Evolutionary conservation across 2,329 filamentous ascomycete species (phyloP).

Genomic region (Pestalotiopsis sp.): DNA sequence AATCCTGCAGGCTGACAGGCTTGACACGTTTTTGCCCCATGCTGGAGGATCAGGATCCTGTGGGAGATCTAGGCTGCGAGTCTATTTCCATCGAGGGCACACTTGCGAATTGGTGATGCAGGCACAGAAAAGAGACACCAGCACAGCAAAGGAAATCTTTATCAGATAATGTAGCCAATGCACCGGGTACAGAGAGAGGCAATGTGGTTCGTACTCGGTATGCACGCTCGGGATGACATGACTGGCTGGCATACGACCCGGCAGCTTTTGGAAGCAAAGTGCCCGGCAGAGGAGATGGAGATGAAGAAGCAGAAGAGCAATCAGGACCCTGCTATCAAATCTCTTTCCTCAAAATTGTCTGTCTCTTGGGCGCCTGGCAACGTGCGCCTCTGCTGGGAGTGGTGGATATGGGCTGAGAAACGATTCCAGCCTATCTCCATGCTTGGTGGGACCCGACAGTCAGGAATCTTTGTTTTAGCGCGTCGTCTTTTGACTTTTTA

Average conservation of each 20-base stretch:
- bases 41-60: neutral
- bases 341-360: neutral
- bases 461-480: constrained; percentile 15
- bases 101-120: neutral
- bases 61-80: neutral
- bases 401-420: neutral
- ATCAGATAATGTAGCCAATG: neutral
- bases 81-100: neutral
- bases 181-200: neutral
- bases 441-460: constrained; percentile 15
- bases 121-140: neutral
- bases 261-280: neutral
- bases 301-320: neutral
- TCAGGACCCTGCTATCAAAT: neutral
- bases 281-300: neutral
- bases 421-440: neutral
- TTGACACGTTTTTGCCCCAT: neutral
- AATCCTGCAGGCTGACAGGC: neutral
- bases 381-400: neutral
- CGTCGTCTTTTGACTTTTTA: constrained; percentile 4
- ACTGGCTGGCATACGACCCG: neutral
- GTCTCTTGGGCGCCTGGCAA: neutral
- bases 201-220: neutral
- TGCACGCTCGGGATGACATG: neutral
- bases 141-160: neutral